Conservation (phyloP, 2,329 filamentous ascomycete species). For the Pseudogymnoascus sp. region DNA sequence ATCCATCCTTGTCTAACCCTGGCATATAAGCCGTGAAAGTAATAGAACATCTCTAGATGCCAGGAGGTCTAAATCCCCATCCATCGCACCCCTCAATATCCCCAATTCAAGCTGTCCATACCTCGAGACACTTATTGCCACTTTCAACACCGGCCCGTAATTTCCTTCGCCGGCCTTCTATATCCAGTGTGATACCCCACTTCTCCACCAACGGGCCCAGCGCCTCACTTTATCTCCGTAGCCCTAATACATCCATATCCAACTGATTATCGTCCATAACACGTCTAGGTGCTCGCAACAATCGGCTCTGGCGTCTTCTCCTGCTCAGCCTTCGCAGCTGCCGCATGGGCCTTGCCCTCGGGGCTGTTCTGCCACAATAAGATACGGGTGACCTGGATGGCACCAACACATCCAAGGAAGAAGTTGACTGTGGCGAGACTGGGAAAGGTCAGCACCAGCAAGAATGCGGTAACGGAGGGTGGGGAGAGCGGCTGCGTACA, state of each 20-base stretch:
- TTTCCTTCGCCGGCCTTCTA: background rate
- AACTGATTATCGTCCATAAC: background rate
- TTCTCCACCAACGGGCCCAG: background rate
- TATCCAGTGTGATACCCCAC: background rate
- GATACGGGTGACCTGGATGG: slow-evolving; percentile 76
- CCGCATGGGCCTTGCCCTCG: slow-evolving; percentile 38
- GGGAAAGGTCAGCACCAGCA: background rate
- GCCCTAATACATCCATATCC: background rate
- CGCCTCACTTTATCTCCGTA: background rate
- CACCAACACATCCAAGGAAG: slow-evolving; percentile 84
- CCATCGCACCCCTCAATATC: background rate
- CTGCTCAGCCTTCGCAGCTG: slow-evolving; percentile 37
- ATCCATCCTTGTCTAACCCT: background rate
- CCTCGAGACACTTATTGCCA: background rate
- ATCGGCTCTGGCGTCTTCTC: slow-evolving; percentile 18
- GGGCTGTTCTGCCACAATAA: slow-evolving; percentile 53
- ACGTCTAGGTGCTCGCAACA: background rate
- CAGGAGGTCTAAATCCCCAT: slow-evolving; percentile 1
- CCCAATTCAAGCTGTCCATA: background rate
- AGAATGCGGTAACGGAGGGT: slow-evolving; percentile 9
- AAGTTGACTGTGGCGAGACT: slow-evolving; percentile 95
- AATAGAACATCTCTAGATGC: slow-evolving; percentile 9
- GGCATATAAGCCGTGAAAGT: background rate
- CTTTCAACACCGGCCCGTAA: background rate
- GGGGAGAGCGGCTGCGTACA: slow-evolving; percentile 45